These are phyloP conservation scores for Quercus phellos DNA, from an alignment of 331 rosid species.

Conservation along the genomic window DNA sequence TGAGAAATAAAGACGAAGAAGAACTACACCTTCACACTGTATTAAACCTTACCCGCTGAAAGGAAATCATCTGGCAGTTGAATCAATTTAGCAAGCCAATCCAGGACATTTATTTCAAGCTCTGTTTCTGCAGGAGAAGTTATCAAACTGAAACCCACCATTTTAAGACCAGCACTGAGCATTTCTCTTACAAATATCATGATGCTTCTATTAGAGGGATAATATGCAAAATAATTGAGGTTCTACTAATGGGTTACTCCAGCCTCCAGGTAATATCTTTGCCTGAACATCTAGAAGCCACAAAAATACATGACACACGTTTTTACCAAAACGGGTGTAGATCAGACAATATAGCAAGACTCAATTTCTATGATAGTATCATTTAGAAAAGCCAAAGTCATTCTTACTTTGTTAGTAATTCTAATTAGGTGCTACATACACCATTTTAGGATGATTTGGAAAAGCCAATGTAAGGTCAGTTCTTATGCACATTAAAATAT, in stretches of 20 bases:
- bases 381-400: background rate
- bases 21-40: background rate
- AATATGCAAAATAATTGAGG: constrained; percentile 85
- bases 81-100: constrained; percentile 84
- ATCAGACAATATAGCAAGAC: background rate
- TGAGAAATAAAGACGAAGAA: background rate
- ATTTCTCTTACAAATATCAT: constrained; percentile 94
- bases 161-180: constrained; percentile 89
- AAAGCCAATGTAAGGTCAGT: background rate
- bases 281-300: constrained; percentile 63
- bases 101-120: constrained; percentile 81
- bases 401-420: background rate
- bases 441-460: background rate
- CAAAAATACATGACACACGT: constrained; percentile 12
- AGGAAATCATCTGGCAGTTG: constrained; percentile 54
- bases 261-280: constrained; percentile 66
- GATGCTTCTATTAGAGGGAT: constrained; percentile 82
- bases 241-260: constrained; percentile 96
- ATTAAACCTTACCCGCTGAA: constrained; percentile 50
- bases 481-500: background rate
- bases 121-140: constrained; percentile 97
- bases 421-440: background rate
- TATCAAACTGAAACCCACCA: constrained; percentile 92
- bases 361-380: background rate
- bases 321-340: constrained; percentile 14